Evolutionary conservation across 176 grass and related monocot genomes (phyloP).

Genomic region (Oryza meyeriana): DNA sequence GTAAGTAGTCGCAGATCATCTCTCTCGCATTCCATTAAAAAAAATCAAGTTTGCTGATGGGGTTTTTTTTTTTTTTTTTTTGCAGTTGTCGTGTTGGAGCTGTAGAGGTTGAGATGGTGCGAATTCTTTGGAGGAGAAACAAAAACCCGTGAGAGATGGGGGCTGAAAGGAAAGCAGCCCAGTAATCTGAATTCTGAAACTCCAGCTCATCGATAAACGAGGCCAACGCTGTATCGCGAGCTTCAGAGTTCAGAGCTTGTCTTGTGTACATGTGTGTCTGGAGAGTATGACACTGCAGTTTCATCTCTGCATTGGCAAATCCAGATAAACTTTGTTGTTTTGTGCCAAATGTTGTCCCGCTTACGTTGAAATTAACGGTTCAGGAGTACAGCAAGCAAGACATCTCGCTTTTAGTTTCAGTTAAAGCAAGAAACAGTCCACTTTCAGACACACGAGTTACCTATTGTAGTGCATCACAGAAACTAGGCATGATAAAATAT

Average conservation of each 20-base stretch:
- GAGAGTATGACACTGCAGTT: not conserved
- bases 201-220: not conserved
- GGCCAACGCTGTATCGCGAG: not conserved
- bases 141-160: not conserved
- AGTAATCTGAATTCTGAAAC: not conserved
- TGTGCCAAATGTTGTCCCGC: not conserved
- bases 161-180: not conserved
- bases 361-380: not conserved
- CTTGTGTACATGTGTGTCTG: not conserved
- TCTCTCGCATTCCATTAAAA: too few species aligned
- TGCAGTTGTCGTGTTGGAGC: conserved; percentile 56
- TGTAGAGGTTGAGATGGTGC: not conserved
- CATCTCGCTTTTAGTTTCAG: too few species aligned
- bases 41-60: too few species aligned
- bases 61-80: not conserved
- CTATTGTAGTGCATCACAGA: too few species aligned
- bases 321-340: not conserved
- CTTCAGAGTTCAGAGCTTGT: not conserved
- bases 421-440: not conserved
- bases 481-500: too few species aligned
- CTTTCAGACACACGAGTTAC: not conserved
- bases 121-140: not conserved
- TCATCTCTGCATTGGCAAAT: not conserved
- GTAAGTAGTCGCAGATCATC: conserved; percentile 22
- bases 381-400: not conserved